Percentiles rank a stretch among this genome's conserved stretches.
phyloP scores from a whole-genome alignment of 257 asterid species.

The Verbena officinalis region DNA sequence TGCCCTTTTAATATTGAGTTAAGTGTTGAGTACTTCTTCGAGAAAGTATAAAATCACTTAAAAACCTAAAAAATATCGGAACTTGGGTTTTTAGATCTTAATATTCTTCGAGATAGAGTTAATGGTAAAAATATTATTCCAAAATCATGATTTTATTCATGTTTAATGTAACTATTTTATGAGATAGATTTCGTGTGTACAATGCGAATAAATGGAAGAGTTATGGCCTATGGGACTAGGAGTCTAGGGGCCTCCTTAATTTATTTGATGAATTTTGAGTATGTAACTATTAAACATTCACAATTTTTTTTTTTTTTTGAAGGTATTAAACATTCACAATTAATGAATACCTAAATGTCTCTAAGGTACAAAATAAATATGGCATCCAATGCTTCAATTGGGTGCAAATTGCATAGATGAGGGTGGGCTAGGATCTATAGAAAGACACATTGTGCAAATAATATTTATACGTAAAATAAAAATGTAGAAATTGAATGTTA shows the following conservation, averaged over 20 bases:
- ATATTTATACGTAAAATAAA: no score
- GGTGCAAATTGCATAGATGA: neutral
- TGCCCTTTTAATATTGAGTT: no score
- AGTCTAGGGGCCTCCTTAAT: neutral
- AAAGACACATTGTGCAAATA: no score
- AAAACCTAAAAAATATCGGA: no score
- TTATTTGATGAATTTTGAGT: neutral
- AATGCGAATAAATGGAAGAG: constrained; percentile 22
- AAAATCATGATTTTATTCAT: no score
- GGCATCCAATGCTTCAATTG: constrained; percentile 27
- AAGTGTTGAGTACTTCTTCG: no score
- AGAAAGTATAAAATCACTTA: no score
- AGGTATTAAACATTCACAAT: constrained; percentile 16
- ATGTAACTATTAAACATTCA: constrained; percentile 19
- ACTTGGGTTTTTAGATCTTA: no score
- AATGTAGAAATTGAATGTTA: neutral
- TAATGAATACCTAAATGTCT: constrained; percentile 5
- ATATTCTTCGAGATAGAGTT: no score
- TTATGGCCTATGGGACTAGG: constrained; percentile 18
- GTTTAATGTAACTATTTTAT: neutral
- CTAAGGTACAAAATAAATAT: constrained; percentile 10
- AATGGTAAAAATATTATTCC: no score
- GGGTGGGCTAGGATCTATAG: no score
- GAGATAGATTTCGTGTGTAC: neutral
- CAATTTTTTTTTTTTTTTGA: no score